A percentile compares a stretch with the other conserved stretches of the same genome.
These are phyloP conservation scores for Vigna radiata DNA, from an alignment of 306 rosid species.

Conservation along the genomic window DNA sequence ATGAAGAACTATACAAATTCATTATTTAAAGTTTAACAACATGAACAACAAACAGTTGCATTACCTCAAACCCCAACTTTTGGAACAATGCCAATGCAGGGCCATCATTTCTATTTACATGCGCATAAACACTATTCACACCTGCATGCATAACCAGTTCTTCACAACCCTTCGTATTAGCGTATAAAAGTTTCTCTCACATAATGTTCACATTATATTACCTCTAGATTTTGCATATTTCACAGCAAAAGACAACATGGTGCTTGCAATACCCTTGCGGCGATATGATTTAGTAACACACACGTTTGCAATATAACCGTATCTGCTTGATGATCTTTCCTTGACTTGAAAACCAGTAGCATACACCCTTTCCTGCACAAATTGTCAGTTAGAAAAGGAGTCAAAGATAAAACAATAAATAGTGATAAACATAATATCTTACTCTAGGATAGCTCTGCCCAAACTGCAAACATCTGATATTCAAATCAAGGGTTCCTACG, in stretches of 20 bases:
- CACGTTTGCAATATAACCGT: conserved; percentile 73
- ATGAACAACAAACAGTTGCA: conserved; percentile 3
- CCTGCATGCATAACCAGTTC: conserved; percentile 50
- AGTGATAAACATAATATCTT: neutral
- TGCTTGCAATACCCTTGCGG: conserved; percentile 75
- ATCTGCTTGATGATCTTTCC: conserved; percentile 54
- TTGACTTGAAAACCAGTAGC: conserved; percentile 55
- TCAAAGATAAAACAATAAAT: conserved; percentile 4
- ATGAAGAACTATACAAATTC: neutral
- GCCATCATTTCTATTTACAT: conserved; percentile 63
- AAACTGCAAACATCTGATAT: conserved; percentile 58
- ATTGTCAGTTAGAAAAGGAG: neutral
- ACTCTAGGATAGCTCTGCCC: conserved; percentile 90
- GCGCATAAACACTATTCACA: conserved; percentile 62
- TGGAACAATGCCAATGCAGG: conserved; percentile 60
- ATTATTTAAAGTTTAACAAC: neutral
- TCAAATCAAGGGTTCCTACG: conserved; percentile 83
- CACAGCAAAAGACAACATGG: conserved; percentile 73
- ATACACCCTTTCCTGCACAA: conserved; percentile 60
- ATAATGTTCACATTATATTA: conserved; percentile 43
- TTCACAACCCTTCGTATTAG: neutral
- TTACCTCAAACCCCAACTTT: conserved; percentile 84
- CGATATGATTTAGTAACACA: conserved; percentile 75
- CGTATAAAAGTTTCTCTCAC: neutral
- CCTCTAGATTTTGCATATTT: conserved; percentile 61